A percentile compares a stretch with the other conserved stretches of the same genome.
These are phyloP conservation scores for Phytophthora europaea DNA, from an alignment of 352 stramenopile genomes.

Conservation along the genomic window DNA sequence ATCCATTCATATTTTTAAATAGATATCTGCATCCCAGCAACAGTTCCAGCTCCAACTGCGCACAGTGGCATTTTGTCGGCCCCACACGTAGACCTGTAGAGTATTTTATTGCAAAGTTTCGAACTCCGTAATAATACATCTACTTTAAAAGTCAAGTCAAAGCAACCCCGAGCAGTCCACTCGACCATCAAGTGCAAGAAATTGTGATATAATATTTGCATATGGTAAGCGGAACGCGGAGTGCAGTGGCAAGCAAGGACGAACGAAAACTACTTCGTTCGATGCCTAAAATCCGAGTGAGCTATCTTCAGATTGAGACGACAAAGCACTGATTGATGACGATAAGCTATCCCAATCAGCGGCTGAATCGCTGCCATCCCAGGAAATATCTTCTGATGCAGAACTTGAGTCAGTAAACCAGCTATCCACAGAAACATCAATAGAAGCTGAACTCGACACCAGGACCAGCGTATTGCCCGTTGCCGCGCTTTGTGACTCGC, in stretches of 20 bases:
- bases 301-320: slow-evolving; percentile 19
- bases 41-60: no score
- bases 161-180: no score
- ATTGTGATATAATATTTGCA: slow-evolving; percentile 13
- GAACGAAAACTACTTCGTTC: neutral
- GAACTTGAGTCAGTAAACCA: slow-evolving; percentile 16
- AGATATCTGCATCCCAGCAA: no score
- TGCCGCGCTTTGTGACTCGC: slow-evolving; percentile 9
- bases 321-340: slow-evolving; percentile 10
- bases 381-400: neutral
- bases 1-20: no score
- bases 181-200: neutral
- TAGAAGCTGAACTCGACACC: slow-evolving; percentile 5
- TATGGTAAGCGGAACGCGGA: neutral
- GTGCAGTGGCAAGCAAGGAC: slow-evolving; percentile 7
- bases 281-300: slow-evolving; percentile 19
- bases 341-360: slow-evolving; percentile 15
- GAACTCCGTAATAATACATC: neutral
- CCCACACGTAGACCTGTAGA: no score
- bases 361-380: slow-evolving; percentile 4
- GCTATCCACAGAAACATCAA: slow-evolving; percentile 6
- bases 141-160: neutral
- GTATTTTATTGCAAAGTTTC: neutral
- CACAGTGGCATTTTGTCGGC: no score
- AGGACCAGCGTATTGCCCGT: neutral